Evolutionary conservation across 495 filamentous ascomycete genomes (phyloP).

Genomic region (Geoglossum glabrum): DNA sequence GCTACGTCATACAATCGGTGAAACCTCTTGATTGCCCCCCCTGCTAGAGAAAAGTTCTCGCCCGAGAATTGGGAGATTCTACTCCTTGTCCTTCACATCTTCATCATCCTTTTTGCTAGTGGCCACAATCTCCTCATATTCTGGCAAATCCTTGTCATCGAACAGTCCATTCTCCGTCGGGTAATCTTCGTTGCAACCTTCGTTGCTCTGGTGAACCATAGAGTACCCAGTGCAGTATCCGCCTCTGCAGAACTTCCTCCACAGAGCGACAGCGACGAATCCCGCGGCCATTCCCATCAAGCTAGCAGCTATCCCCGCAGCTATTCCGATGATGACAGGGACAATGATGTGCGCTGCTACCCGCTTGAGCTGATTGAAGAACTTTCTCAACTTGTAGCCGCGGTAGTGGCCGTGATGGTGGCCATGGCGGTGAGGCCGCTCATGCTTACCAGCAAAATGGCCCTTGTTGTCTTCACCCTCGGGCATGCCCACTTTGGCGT

Average conservation of each 20-base stretch:
- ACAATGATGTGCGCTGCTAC: constrained; percentile 29
- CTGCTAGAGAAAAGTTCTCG: background rate
- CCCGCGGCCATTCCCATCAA: constrained; percentile 32
- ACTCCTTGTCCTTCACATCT: background rate
- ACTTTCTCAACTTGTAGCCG: constrained; percentile 13
- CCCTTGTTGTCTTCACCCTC: constrained; percentile 1
- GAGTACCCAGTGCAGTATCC: background rate
- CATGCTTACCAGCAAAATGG: background rate
- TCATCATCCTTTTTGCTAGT: background rate
- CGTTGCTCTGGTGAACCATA: background rate
- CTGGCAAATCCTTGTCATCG: background rate
- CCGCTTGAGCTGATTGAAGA: constrained; percentile 24
- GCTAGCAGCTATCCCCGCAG: constrained; percentile 31
- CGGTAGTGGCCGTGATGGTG: constrained; percentile 4
- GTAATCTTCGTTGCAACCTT: background rate
- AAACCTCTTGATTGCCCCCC: background rate
- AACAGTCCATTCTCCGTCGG: background rate
- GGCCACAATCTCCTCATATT: background rate
- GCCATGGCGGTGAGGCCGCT: constrained; percentile 5
- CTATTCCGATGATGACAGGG: constrained; percentile 29
- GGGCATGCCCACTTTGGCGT: constrained; percentile 10
- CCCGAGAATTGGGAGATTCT: background rate
- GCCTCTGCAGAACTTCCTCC: constrained; percentile 20
- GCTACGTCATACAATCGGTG: background rate
- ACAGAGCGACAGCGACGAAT: constrained; percentile 25